These are phyloP conservation scores for Pyricularia pennisetigena DNA, from an alignment of 2,329 filamentous ascomycete genomes.

Conservation along the genomic window DNA sequence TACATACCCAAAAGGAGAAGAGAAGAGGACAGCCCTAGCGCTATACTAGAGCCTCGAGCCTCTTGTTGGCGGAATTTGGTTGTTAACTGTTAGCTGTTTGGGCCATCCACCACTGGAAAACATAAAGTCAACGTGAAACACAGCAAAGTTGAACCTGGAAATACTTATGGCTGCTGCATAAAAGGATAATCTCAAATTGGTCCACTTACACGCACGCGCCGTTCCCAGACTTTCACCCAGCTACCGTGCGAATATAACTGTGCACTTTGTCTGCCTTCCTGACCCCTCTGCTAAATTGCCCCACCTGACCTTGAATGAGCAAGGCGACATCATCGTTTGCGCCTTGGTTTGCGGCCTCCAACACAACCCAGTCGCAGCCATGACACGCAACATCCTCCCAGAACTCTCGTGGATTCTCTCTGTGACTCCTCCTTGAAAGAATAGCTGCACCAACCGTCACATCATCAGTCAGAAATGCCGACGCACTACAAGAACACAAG, in stretches of 20 bases:
- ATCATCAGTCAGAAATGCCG: conserved; percentile 30
- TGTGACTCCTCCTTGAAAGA: background rate
- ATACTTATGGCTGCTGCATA: too few relatives aligned
- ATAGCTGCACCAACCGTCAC: conserved; percentile 8
- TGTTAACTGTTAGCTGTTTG: too few relatives aligned
- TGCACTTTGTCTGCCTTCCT: background rate
- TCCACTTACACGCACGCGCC: background rate
- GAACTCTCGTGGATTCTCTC: background rate
- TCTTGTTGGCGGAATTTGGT: too few relatives aligned
- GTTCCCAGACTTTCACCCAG: too few relatives aligned
- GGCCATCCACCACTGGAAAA: too few relatives aligned
- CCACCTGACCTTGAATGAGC: background rate
- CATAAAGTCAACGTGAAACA: too few relatives aligned
- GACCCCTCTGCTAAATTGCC: background rate
- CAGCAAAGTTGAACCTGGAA: too few relatives aligned
- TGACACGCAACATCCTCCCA: background rate
- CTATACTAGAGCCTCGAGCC: too few relatives aligned
- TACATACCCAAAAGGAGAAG: too few relatives aligned
- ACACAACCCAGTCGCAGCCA: background rate
- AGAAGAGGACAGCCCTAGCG: too few relatives aligned
- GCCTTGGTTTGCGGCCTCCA: conserved; percentile 1
- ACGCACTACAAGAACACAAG: conserved; percentile 41
- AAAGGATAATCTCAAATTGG: too few relatives aligned
- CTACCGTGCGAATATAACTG: background rate
- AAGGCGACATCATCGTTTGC: conserved; percentile 10